Percentiles rank a stretch among this genome's conserved stretches.
phyloP scores from a whole-genome alignment of 192 early-diverging fungal species.

The Podila clonocystis region DNA sequence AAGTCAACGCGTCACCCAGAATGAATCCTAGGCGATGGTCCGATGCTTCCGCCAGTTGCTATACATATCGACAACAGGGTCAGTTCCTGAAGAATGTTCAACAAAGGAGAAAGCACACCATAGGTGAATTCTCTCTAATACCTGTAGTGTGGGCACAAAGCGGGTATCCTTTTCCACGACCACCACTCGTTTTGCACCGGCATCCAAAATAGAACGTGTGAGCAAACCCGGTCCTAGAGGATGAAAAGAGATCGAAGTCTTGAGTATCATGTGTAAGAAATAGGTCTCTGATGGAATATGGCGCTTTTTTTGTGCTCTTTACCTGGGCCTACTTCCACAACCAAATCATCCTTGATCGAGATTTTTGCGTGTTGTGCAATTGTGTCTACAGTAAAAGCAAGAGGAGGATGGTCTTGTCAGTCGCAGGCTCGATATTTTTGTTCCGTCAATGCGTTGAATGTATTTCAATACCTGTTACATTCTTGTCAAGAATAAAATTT shows the following conservation, averaged over 20 bases:
- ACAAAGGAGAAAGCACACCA: not conserved
- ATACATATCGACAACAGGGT: not conserved
- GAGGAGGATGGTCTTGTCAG: not conserved
- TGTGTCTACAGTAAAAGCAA: slow-evolving; percentile 57
- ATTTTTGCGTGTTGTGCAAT: slow-evolving; percentile 70
- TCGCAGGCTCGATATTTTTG: not conserved
- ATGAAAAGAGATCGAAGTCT: not conserved
- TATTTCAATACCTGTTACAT: slow-evolving; percentile 69
- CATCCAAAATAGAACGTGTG: slow-evolving; percentile 80
- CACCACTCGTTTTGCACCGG: slow-evolving; percentile 68
- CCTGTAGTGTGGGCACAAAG: slow-evolving; percentile 71
- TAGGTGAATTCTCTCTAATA: slow-evolving; percentile 7
- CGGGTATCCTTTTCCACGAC: slow-evolving; percentile 80
- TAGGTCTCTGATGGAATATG: too few species aligned
- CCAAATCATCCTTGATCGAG: slow-evolving; percentile 63
- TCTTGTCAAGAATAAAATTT: slow-evolving; percentile 86
- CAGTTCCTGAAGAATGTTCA: not conserved
- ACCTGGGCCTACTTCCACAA: slow-evolving; percentile 84
- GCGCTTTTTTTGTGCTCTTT: not conserved
- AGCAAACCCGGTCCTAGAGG: slow-evolving; percentile 73
- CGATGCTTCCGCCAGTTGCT: slow-evolving; percentile 67
- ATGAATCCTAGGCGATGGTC: slow-evolving; percentile 55
- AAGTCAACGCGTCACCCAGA: slow-evolving; percentile 71
- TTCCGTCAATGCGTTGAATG: not conserved
- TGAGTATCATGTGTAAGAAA: not conserved